Evolutionary conservation across 495 filamentous ascomycete species (phyloP), one percentile per base, ranked within the genome.

Genomic region (Paragyromitra xinjiangensis): DNA sequence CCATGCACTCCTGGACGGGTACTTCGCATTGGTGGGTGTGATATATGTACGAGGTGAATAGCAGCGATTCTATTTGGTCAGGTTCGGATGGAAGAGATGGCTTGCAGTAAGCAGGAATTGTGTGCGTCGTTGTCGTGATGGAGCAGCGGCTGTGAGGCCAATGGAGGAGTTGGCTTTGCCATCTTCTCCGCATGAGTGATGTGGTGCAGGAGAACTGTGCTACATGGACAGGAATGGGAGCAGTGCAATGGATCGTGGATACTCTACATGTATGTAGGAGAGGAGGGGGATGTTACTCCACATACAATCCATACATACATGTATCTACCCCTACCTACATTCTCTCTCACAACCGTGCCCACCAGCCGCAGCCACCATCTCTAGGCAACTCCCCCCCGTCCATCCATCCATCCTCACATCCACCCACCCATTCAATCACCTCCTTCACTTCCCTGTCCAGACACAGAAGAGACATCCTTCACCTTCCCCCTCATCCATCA

Each of bases 51-150:
- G 26, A 19, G 29, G 51, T 29, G 64, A 44, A 34, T 11, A 42
- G 34, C 61, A 64, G 59, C n/a, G 5, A n/a, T 45, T 53, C 16
- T 72, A 40, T 62, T 61, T 62, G 68, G 68, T 9, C 37, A n/a
- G 26, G n/a, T 50, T 73, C 63, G 72, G 72, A 75, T 75, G 72
- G 72, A 75, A 64, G 72, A 70, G 72, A 75, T 75, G 72, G 55
- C 58, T 8, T 59, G 64, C 64, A 73, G 71, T 14, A 58, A 34
- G 71, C 71, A 73, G 55, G 44, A 75, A 75, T 70, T 56, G 68
- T 66, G 40, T 68, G 71, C 71, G 44, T 48, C 44, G 44, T 48
- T 48, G 44, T 11, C 37, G 39, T 22, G 64, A 50, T 73, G 70
- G 69, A 53, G 62, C 39, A 26, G 70, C 45, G 71, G 39, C 24